Percentiles rank a stretch among this genome's conserved stretches.
These are phyloP conservation scores for Globisporangium cederbergense DNA, from an alignment of 352 stramenopile genomes.

Conservation along the genomic window DNA sequence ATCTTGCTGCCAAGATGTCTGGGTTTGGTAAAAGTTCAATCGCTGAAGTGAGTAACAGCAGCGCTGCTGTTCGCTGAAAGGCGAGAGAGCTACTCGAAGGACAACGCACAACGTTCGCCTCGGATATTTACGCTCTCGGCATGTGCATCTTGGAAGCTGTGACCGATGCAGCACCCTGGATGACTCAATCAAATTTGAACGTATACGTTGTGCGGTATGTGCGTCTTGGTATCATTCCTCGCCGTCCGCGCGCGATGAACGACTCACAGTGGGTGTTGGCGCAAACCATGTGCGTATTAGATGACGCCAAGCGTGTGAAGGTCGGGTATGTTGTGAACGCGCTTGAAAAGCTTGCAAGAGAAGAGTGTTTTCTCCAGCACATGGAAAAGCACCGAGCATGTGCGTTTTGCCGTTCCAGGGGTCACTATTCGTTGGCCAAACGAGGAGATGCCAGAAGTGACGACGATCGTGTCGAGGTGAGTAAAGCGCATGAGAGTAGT, in stretches of 20 bases:
- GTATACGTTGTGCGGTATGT: background rate
- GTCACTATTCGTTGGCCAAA: background rate
- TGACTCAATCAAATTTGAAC: background rate
- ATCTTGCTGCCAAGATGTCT: background rate
- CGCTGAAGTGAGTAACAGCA: background rate
- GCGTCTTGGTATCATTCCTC: background rate
- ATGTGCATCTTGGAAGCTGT: conserved; percentile 5
- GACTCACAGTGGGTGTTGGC: background rate
- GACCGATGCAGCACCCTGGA: background rate
- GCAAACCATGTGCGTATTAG: background rate
- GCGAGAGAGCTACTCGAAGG: background rate
- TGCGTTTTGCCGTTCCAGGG: background rate
- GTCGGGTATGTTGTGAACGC: background rate
- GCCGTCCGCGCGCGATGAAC: background rate
- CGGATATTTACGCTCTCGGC: background rate
- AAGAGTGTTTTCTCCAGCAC: background rate
- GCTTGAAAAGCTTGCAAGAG: background rate
- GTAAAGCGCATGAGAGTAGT: background rate
- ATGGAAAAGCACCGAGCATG: background rate
- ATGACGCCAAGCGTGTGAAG: background rate
- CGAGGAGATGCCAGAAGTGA: background rate
- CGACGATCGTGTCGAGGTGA: background rate
- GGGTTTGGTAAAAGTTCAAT: background rate
- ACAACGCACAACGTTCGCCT: background rate
- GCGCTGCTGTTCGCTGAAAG: background rate